Evolutionary conservation across 768 basidiomycete species (phyloP), one percentile per base, ranked within the genome.

Genomic region (Tubosaeta sp.): DNA sequence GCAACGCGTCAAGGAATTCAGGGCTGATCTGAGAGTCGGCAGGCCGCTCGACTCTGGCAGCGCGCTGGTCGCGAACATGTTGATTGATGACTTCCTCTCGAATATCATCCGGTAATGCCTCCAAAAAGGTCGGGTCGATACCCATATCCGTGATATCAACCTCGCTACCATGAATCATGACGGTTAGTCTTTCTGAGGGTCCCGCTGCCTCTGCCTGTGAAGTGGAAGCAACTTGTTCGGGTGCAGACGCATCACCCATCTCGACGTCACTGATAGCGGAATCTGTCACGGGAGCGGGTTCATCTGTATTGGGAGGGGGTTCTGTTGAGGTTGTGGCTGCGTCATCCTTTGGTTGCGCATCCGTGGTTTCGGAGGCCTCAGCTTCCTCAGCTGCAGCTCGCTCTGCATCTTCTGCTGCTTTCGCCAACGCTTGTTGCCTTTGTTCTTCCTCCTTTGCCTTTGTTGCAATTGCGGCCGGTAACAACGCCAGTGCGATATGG

Each of bases 101-200:
- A 88, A 99, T 98, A 59, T 98, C 95, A 65, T 99, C 97, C 0
- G 97, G 97, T 9, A 99, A 73, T 25, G 97, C 97, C 71, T 97
- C 94, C 52, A 99, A 75, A 80, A 99, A 99, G 6, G 92, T 94
- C 2, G 95, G 92, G 66, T 99, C 97, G 64, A 99, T 97, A 5
- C 97, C 97, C 34, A 94, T 95, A 61, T 98, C 94, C 3, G 97
- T 99, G 66, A 99, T 99, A 65, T 99, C 97, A 26, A 98, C 91
- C 7, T 85, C 77, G 57, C 83, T 90, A 47, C 97, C 97, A 68
- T 94, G 91, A 48, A 99, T 91, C 72, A 83, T 79, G 62, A 99
- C 88, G 1, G 90, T 92, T 26, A 95, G 78, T 33, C 97, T 84
- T 57, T 84, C 77, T 34, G 79, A 70, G 11, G 76, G 47, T 6